Evolutionary conservation across 2,329 filamentous ascomycete genomes (phyloP).

Genomic region (Rhexocercosporidium sp.): DNA sequence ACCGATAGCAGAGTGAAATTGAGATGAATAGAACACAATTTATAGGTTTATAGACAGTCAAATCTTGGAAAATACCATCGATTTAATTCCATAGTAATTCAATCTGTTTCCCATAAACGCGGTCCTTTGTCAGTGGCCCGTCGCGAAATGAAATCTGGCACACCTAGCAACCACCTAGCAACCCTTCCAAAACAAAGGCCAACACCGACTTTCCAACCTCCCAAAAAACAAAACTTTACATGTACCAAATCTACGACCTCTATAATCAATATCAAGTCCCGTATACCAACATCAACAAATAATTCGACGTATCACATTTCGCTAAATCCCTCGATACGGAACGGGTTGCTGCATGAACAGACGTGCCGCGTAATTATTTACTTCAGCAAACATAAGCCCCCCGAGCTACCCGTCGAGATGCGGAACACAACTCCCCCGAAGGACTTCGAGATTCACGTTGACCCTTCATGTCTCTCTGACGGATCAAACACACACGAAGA

Average conservation of each 20-base stretch:
- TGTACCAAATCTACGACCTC: background rate
- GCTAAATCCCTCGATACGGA: constrained; percentile 11
- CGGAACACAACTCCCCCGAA: constrained; percentile 30
- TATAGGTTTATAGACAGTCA: background rate
- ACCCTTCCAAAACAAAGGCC: background rate
- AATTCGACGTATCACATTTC: background rate
- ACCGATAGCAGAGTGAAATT: background rate
- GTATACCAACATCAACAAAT: constrained; percentile 1
- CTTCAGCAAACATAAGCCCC: constrained; percentile 19
- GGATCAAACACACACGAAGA: constrained; percentile 17
- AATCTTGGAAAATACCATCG: background rate
- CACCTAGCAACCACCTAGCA: background rate
- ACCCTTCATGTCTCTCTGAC: constrained; percentile 37
- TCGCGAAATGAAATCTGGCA: background rate
- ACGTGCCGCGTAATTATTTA: constrained; percentile 31
- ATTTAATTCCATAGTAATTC: background rate
- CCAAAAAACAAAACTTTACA: background rate
- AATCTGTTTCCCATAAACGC: background rate
- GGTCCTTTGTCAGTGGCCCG: background rate
- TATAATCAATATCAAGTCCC: background rate
- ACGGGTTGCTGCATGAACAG: constrained; percentile 38
- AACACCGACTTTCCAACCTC: background rate
- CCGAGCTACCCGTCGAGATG: constrained; percentile 26
- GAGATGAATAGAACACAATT: background rate
- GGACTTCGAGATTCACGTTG: constrained; percentile 41